Base-by-base conservation (phyloP, 441 rosid genomes). In the Syzygium malaccense region DNA sequence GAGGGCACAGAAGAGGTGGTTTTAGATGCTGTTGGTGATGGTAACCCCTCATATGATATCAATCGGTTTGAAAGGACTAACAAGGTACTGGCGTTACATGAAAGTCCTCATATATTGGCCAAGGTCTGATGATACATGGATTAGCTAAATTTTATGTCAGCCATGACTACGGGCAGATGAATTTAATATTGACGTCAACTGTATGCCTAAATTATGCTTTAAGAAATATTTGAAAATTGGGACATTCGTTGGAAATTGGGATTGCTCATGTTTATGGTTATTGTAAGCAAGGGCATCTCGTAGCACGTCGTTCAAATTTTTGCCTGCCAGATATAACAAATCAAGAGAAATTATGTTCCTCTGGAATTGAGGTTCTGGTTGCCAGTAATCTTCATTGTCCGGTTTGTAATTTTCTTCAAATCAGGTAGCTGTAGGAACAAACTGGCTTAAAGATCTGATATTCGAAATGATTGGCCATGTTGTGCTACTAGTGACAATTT, bases 1-100 rank as follows among this genome's bases (percentile, higher is more conserved):
- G 99, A 98, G 93, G 96, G 97, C 90, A 98, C 99, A 75, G 98
- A 97, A 87, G 99, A 96, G 92, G 98, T 94, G 83, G 98, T 98
- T 90, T 95, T 94, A 54, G 99, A 94, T 94, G 99, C 98, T 58
- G 97, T 97, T 86, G 98, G 95, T 55, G 98, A 96, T 92, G 93
- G 89, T 55, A 95, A 93, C 86, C 93, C 94, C 71, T 91, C 95
- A 71, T 92, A 93, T 90, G 96, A 94, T 17, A 93, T 96, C 20
- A 90, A 92, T 58, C 95, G 96, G 93, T 91, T 94, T 89, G 95
- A 93, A 93, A 96, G 94, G 90, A 92, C 96, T 85, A 92, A 84
- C 92, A 95, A 97, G 99, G 99, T 94, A 88, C 62, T 33, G 48
- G 4, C 79, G 2, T 68, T 41, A 33, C 79, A 15, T 19, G 48